Evolutionary conservation across 495 filamentous ascomycete genomes (phyloP), one percentile per base, ranked within the genome.

Genomic region (Daldinia bambusicola): DNA sequence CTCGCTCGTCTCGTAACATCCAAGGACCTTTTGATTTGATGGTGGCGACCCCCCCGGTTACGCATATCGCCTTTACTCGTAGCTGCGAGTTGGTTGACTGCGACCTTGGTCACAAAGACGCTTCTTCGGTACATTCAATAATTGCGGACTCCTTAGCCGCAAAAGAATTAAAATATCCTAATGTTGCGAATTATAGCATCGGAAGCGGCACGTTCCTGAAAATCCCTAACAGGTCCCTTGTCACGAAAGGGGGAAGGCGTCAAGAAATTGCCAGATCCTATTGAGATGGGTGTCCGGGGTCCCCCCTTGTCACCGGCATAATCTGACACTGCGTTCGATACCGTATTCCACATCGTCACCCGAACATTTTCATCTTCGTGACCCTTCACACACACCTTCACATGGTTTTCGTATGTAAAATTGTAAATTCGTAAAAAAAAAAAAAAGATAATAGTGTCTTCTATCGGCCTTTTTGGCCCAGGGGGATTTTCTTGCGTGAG

Each of bases 281-380:
- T 52, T 69, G n/a, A 69, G 66, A 63, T 59, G 34, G 48, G 53
- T 53, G 53, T 53, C 45, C 20, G 55, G 61, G 61, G 67, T 48
- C 50, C 67, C 67, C 38, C 67, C 50, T 41, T 10, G 37, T 31
- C 48, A 48, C 57, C 38, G 37, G 65, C 40, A 56, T 50, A 9
- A 59, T 43, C 45, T 61, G 56, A 22, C 34, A 55, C 53, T 56
- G 34, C 26, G 6, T 18, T 38, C 12, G 13, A 50, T 18, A 41
- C n/a, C n/a, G n/a, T n/a, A n/a, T 61, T 38, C 32, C n/a, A 59
- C 4, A 34, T 40, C 8, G 30, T 62, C 43, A 55, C 26, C 50
- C 34, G 30, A 63, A 57, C 12, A 41, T 30, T 20, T 61, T 32
- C 26, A 3, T 59, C 8, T 6, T 60, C 38, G 9, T 10, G 13